Evolutionary conservation across 352 stramenopile species (phyloP), one percentile per base, ranked within the genome.

Genomic region (Elongisporangium undulatum): DNA sequence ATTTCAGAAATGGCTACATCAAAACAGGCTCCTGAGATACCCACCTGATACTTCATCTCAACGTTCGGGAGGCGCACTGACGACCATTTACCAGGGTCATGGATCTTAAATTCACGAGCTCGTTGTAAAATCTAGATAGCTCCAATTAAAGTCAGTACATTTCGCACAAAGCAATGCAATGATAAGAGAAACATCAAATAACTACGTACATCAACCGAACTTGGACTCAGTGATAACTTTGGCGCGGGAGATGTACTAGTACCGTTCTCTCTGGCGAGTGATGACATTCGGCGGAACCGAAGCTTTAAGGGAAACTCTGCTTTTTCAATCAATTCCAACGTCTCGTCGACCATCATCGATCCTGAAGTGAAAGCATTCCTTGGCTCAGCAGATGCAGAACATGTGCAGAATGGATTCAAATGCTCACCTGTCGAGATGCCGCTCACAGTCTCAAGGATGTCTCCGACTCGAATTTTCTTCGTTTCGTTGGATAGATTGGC

Each of bases 21-120:
- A n/a, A n/a, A n/a, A n/a, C n/a, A n/a, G n/a, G n/a, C n/a, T n/a
- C n/a, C n/a, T n/a, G n/a, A n/a, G n/a, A n/a, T n/a, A n/a, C n/a
- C n/a, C 58, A 90, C 85, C 67, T 91, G 81, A 51, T 93, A 95
- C 49, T 89, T 84, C 20, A 93, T 53, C 16, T 83, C 62, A 50
- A 78, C 85, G 20, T 78, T 72, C 12, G 80, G 82, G 17, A 93
- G 79, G 7, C 75, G 71, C 34, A 83, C 56, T 2, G 71, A 68
- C 0, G 79, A 82, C 83, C 82, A 93, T 26, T 85, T 62, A 0
- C 82, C 83, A 12, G 85, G 82, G 17, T 88, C 78, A 15, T 77
- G 82, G 16, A 95, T 83, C 26, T 77, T 84, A 34, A 94, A 72
- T 17, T 63, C 68, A 51, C 82, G 72, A 16, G 74, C 77, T 50